These are phyloP conservation scores for Sclerotinia sclerotiorum DNA, from an alignment of 2,329 filamentous ascomycete genomes.

Conservation along the genomic window DNA sequence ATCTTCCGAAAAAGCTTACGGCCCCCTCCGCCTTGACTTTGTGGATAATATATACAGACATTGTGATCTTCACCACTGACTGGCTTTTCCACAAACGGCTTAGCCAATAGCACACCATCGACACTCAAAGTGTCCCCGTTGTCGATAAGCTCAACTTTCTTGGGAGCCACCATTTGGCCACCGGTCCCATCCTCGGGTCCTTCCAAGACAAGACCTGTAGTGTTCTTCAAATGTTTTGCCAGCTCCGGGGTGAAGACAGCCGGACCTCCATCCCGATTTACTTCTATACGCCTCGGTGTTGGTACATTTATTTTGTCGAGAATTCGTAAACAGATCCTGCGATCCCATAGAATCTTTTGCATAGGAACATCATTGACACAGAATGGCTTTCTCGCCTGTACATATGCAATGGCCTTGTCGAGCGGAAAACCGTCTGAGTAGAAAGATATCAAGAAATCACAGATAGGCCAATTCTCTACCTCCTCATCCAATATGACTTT, in stretches of 20 bases:
- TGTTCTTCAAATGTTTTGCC: constrained; percentile 73
- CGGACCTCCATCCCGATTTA: constrained; percentile 90
- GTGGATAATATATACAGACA: constrained; percentile 95
- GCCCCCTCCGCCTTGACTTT: constrained; percentile 81
- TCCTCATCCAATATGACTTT: constrained; percentile 98
- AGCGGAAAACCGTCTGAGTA: constrained; percentile 97
- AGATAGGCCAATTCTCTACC: constrained; percentile 91
- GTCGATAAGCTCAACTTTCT: constrained; percentile 81
- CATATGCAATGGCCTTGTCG: constrained; percentile 95
- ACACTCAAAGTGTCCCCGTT: constrained; percentile 86
- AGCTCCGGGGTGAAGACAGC: constrained; percentile 75
- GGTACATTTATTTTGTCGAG: constrained; percentile 87
- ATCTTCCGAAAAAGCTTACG: constrained; percentile 94
- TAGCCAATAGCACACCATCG: constrained; percentile 77
- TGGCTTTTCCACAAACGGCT: constrained; percentile 97
- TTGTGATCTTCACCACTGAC: constrained; percentile 99
- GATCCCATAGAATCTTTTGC: constrained; percentile 96
- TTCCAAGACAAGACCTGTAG: constrained; percentile 74
- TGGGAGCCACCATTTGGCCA: constrained; percentile 51
- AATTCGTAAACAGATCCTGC: constrained; percentile 82
- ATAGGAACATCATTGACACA: constrained; percentile 97
- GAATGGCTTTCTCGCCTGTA: constrained; percentile 88
- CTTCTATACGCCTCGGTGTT: constrained; percentile 83
- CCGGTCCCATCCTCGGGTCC: constrained; percentile 67
- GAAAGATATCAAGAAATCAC: constrained; percentile 94